phyloP scores from a whole-genome alignment of 139 green algal genomes.

The Limnomonas spitsbergensis region DNA sequence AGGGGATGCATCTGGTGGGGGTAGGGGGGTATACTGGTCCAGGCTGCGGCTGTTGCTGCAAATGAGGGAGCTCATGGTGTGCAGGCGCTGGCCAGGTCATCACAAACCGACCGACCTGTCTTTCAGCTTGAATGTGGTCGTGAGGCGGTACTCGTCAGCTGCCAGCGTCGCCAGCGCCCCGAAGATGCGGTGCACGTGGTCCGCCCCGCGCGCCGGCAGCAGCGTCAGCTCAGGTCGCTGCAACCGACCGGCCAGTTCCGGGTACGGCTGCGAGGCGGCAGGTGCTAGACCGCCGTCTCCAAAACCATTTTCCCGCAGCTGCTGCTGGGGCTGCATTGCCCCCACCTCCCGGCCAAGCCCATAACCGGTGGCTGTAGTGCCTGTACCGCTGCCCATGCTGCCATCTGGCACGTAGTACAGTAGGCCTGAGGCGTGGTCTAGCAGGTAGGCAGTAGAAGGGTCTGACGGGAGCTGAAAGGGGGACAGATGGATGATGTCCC shows the following conservation, averaged over 20 bases:
- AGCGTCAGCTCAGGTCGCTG: background rate
- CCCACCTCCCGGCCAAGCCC: no score
- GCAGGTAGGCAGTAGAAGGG: background rate
- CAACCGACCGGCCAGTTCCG: background rate
- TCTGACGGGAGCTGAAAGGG: background rate
- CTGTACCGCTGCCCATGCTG: no score
- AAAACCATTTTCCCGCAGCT: no score
- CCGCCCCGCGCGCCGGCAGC: background rate
- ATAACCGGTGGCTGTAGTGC: no score
- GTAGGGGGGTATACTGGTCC: no score
- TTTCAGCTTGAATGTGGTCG: constrained; percentile 7
- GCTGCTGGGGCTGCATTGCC: no score
- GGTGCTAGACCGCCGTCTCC: no score
- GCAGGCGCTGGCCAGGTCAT: no score
- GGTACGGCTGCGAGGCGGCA: background rate
- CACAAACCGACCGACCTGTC: no score
- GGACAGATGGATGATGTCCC: background rate
- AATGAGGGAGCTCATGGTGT: no score
- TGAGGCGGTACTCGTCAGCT: background rate
- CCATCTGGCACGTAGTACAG: background rate
- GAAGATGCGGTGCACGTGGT: background rate
- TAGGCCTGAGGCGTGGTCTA: background rate
- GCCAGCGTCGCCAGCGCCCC: background rate
- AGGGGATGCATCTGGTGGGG: no score
- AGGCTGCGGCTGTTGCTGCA: no score